These are phyloP conservation scores for Plantago coronopus DNA, from an alignment of 305 asterid species.

Conservation along the genomic window DNA sequence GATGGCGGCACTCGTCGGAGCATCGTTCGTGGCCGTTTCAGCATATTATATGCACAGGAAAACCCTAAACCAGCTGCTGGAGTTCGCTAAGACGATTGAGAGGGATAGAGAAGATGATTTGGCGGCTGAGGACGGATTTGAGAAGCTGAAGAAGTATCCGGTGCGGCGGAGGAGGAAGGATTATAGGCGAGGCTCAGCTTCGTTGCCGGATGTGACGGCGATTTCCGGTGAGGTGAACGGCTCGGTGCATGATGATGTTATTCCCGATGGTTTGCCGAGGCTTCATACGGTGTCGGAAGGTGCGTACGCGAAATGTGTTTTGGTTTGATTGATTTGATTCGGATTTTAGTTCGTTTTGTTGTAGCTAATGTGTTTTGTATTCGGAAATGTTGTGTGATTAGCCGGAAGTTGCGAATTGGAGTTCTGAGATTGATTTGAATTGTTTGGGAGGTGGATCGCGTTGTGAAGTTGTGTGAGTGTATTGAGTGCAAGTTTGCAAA, in stretches of 20 bases:
- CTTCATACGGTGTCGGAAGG: conserved; percentile 84
- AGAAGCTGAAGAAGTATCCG: conserved; percentile 43
- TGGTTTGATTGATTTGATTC: not conserved
- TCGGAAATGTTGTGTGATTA: conserved; percentile 1
- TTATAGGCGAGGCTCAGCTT: conserved; percentile 58
- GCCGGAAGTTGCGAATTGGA: conserved; percentile 10
- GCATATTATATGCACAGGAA: conserved; percentile 93
- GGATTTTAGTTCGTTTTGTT: not conserved
- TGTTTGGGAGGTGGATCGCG: not conserved
- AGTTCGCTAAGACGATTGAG: conserved; percentile 80
- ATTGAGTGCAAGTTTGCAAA: not conserved
- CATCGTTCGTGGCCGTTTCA: conserved; percentile 89
- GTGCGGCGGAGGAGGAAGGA: conserved; percentile 49
- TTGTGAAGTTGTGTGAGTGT: not conserved
- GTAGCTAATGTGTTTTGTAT: not conserved
- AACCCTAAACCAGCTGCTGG: conserved; percentile 78
- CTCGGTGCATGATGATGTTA: conserved; percentile 48
- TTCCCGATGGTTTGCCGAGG: conserved; percentile 82
- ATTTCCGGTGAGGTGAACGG: conserved; percentile 57
- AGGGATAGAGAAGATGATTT: conserved; percentile 45
- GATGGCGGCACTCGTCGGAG: conserved; percentile 95
- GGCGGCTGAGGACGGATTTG: conserved; percentile 36
- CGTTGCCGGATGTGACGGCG: conserved; percentile 72
- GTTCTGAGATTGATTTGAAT: conserved; percentile 16
- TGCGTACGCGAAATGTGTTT: conserved; percentile 23